Conservation (phyloP, 2,329 filamentous ascomycete species). For the Botrytis aclada region DNA sequence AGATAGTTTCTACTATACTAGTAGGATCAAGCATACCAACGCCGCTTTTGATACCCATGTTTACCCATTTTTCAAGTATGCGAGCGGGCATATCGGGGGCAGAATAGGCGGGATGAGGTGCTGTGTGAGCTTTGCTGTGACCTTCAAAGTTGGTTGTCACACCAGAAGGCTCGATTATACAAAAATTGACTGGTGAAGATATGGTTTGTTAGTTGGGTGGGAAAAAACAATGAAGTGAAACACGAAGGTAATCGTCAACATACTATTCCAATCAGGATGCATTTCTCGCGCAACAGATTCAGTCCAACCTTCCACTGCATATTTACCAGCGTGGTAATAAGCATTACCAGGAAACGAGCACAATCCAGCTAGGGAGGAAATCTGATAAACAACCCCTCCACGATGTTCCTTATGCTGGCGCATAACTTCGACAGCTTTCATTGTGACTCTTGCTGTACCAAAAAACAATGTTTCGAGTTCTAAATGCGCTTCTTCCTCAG, state of each 20-base stretch:
- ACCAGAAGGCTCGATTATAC: conserved; percentile 43
- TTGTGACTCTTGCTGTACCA: conserved; percentile 42
- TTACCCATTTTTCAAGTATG: conserved; percentile 29
- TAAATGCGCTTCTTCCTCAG: conserved; percentile 37
- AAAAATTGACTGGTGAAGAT: conserved; percentile 40
- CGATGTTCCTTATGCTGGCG: conserved; percentile 38
- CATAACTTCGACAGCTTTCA: conserved; percentile 41
- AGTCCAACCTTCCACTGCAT: conserved; percentile 42
- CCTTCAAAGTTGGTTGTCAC: conserved; percentile 43
- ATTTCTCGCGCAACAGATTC: conserved; percentile 41
- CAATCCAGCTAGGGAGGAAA: conserved; percentile 42
- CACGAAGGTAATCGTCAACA: neutral
- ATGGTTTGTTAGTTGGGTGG: neutral
- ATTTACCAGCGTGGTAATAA: conserved; percentile 44
- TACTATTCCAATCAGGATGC: conserved; percentile 40
- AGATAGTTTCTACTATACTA: conserved; percentile 29
- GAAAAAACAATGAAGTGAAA: neutral
- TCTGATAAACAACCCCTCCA: conserved; percentile 42
- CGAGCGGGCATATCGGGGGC: conserved; percentile 38
- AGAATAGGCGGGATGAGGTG: conserved; percentile 31
- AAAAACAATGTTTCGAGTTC: conserved; percentile 47
- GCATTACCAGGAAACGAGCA: conserved; percentile 40
- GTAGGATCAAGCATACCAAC: conserved; percentile 27
- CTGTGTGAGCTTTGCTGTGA: conserved; percentile 36
- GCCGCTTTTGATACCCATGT: conserved; percentile 26